A percentile compares a stretch with the other conserved stretches of the same genome.
phyloP scores from a whole-genome alignment of 768 basidiomycete genomes.

The Lactarius sanguifluus region DNA sequence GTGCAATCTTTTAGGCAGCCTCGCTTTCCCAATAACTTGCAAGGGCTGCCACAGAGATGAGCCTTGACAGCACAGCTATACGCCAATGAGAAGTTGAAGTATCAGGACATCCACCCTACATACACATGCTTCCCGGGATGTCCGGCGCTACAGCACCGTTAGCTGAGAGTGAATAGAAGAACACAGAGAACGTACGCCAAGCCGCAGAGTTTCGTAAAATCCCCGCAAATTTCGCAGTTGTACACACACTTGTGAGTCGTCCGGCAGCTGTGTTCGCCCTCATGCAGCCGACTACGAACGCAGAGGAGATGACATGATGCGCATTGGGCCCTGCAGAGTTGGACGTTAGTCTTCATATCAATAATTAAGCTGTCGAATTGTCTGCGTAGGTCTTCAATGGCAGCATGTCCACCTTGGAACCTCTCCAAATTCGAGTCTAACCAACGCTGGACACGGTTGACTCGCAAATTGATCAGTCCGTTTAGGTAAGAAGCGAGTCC shows the following conservation, averaged over 20 bases:
- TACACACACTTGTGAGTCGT: slow-evolving; percentile 50
- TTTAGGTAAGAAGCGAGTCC: slow-evolving; percentile 43
- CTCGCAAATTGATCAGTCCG: slow-evolving; percentile 43
- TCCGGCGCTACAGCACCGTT: slow-evolving; percentile 45
- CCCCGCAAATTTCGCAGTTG: slow-evolving; percentile 45
- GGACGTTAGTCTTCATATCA: slow-evolving; percentile 46
- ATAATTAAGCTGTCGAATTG: slow-evolving; percentile 44
- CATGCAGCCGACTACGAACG: slow-evolving; percentile 46
- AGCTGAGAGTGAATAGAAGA: not conserved
- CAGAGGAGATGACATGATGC: slow-evolving; percentile 50
- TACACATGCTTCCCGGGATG: slow-evolving; percentile 58
- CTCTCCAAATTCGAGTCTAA: slow-evolving; percentile 47
- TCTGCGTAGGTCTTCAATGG: slow-evolving; percentile 47
- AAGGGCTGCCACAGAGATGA: slow-evolving; percentile 57
- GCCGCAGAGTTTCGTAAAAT: slow-evolving; percentile 43
- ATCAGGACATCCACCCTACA: slow-evolving; percentile 21
- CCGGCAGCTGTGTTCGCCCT: slow-evolving; percentile 48
- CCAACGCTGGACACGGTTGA: slow-evolving; percentile 53
- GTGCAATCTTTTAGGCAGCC: slow-evolving; percentile 56
- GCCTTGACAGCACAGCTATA: slow-evolving; percentile 46
- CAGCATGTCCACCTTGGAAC: slow-evolving; percentile 46
- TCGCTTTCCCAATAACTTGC: slow-evolving; percentile 44
- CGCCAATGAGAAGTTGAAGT: not conserved
- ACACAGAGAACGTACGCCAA: slow-evolving; percentile 42
- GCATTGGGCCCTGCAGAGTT: slow-evolving; percentile 53